A percentile compares a stretch with the other conserved stretches of the same genome.
These are phyloP conservation scores for Salix suchowensis DNA, from an alignment of 345 rosid species.

Conservation along the genomic window DNA sequence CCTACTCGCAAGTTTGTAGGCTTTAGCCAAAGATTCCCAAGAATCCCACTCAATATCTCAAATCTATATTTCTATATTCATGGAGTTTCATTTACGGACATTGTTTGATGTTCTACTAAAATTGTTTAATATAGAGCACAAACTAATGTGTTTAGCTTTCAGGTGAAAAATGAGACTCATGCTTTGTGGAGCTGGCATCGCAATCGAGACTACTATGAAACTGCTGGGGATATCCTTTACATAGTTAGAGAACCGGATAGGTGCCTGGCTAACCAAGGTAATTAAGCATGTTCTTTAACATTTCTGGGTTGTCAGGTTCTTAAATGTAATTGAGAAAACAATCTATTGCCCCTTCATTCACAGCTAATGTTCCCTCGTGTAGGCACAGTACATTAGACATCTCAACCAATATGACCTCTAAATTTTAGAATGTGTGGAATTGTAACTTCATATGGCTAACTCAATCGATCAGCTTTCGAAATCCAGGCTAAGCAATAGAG, in stretches of 20 bases:
- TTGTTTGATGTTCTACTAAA: neutral
- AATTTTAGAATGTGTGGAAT: neutral
- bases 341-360: neutral
- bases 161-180: slow-evolving; percentile 86
- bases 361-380: neutral
- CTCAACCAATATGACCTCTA: neutral
- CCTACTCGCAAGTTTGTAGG: no score
- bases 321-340: neutral
- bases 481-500: neutral
- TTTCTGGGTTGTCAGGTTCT: no score
- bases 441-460: no score
- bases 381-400: neutral
- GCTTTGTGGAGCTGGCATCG: slow-evolving; percentile 92
- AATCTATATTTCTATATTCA: no score
- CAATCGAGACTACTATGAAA: slow-evolving; percentile 53
- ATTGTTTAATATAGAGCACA: neutral
- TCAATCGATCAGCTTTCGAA: neutral
- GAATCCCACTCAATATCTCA: no score
- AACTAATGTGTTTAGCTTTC: slow-evolving; percentile 9
- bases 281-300: neutral
- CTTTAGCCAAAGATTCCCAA: no score
- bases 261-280: slow-evolving; percentile 31
- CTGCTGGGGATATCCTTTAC: slow-evolving; percentile 64
- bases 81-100: no score
- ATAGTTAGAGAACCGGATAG: slow-evolving; percentile 71